These are phyloP conservation scores for Apium graveolens DNA, from an alignment of 129 eudicot species.

Conservation along the genomic window DNA sequence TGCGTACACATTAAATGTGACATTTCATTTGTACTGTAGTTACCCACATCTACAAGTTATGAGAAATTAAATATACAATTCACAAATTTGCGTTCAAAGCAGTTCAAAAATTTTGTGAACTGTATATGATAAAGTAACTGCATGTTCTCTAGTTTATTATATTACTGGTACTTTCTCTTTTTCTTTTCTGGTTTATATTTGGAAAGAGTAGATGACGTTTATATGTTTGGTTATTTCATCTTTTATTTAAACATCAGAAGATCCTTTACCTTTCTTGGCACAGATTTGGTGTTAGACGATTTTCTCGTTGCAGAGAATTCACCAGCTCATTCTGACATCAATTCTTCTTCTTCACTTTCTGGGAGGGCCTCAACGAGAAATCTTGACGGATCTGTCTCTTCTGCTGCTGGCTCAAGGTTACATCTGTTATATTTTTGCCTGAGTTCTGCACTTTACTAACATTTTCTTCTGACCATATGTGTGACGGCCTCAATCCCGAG, in stretches of 20 bases:
- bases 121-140: neutral
- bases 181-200: neutral
- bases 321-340: constrained; percentile 52
- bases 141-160: neutral
- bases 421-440: neutral
- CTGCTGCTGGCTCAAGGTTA: constrained; percentile 61
- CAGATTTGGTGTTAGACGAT: constrained; percentile 83
- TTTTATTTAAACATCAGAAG: neutral
- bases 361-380: constrained; percentile 30
- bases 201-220: neutral
- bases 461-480: neutral
- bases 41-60: neutral
- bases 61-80: neutral
- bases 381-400: constrained; percentile 37
- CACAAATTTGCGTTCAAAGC: neutral
- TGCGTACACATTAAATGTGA: neutral
- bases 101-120: neutral
- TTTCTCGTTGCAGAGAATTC: constrained; percentile 84
- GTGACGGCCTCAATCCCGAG: no score
- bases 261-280: constrained; percentile 10
- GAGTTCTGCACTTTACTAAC: neutral
- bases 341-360: constrained; percentile 39
- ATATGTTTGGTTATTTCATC: neutral
- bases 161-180: neutral
- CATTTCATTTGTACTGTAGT: neutral